A percentile compares a stretch with the other conserved stretches of the same genome.
Evolutionary conservation across 2,329 filamentous ascomycete species (phyloP).

Genomic region (Emmonsia crescens): DNA sequence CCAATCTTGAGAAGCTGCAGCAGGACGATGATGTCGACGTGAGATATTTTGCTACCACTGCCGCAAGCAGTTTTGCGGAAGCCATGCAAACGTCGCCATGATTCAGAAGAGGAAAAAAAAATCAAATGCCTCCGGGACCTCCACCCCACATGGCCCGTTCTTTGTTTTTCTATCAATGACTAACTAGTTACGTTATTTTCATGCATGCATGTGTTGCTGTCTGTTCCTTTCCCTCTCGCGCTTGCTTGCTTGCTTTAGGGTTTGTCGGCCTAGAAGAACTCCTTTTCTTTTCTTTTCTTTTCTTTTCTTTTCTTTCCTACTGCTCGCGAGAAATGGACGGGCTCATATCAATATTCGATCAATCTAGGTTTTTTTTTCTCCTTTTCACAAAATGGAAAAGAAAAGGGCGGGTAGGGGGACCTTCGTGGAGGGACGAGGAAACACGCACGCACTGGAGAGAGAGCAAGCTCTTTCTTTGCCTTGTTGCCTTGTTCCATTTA

Average conservation of each 20-base stretch:
- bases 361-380: neutral
- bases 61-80: conserved; percentile 49
- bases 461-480: neutral
- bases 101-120: conserved; percentile 7
- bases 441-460: neutral
- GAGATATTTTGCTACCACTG: conserved; percentile 91
- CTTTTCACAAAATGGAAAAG: neutral
- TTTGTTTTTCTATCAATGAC: neutral
- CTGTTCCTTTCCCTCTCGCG: neutral
- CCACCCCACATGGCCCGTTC: neutral
- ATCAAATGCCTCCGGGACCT: neutral
- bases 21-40: conserved; percentile 97
- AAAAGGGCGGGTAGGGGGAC: neutral
- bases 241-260: neutral
- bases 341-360: neutral
- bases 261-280: neutral
- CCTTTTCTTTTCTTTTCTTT: conserved; percentile 6
- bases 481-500: no score
- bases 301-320: conserved; percentile 1
- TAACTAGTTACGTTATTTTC: neutral
- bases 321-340: neutral
- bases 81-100: conserved; percentile 44
- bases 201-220: neutral
- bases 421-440: neutral
- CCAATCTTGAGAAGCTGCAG: conserved; percentile 88